Evolutionary conservation across 2,329 filamentous ascomycete species (phyloP), one percentile per base, ranked within the genome.

Genomic region (Fusarium mundagurra): DNA sequence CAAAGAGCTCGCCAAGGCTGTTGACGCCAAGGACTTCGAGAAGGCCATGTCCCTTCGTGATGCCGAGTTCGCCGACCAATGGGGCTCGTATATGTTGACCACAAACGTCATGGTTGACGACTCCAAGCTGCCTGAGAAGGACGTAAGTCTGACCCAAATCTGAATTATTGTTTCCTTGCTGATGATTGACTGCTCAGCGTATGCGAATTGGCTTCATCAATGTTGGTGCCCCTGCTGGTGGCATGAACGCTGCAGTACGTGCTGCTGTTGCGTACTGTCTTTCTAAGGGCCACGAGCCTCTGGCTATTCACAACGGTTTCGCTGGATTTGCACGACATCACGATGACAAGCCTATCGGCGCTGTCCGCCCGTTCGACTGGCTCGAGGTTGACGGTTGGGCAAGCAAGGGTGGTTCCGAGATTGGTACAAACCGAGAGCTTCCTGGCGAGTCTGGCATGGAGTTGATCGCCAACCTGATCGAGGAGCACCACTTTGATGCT

Each of bases 131-230:
- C 91, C 94, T 0, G 86, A 91, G 64, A 88, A 92, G 60, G 92
- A 96, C 85, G 93, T 93, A 80, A 71, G 88, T 83, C 13, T 38
- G 14, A n/a, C 16, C n/a, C 34, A 22, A 33, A 7, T 18, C 11
- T 36, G 43, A 20, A 10, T 54, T 31, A 8, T 5, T 36, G 24
- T 22, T 27, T 14, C 14, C 22, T 34, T 13, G 38, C 66, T 62
- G 12, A 59, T 38, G 39, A 34, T 31, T 61, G 36, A 67, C 81
- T 86, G 67, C 86, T 22, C 73, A 95, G 93, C 91, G 92, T 76
- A 95, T 98, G 94, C 92, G 91, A 75, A 94, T 99, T 79, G 96
- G 94, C 55, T 98, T 99, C 80, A 94, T 99, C 83, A 97, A 98
- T 79, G 95, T 98, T 31, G 96, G 96, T 79, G 96, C 96, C 18